Evolutionary conservation across 2,329 filamentous ascomycete species (phyloP), one percentile per base, ranked within the genome.

Genomic region (Pseudopyrenochaeta lycopersici): DNA sequence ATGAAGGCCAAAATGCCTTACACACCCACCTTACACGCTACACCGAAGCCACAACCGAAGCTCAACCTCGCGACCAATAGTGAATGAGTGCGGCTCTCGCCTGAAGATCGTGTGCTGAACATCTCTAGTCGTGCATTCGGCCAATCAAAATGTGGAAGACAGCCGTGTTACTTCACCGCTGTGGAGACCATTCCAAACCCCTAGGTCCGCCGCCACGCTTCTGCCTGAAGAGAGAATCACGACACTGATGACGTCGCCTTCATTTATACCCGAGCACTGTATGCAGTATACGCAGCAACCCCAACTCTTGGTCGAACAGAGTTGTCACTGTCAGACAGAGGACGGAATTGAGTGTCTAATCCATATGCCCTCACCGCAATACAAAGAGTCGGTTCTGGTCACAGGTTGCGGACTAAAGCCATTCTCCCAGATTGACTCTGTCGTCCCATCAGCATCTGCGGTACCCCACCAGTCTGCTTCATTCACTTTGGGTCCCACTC

Each of bases 1-100:
- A 63, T 67, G 64, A 59, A 47, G 41, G 59, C 51, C 4, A 66
- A 67, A 55, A 60, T 58, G 44, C 38, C 60, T 0, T 65, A 63
- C 20, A 43, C 44, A 3, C 38, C 43, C 3, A 36, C 21, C 10
- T 20, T 47, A 2, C 20, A 32, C 6, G 27, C 47, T 21, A 35
- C 38, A 4, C 12, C 46, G 20, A 41, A 27, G 6, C 38, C 40
- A 6, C 32, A 17, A 10, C 17, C 51, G 10, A 38, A 27, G 23
- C 23, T 27, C 23, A 4, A 41, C 1, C 2, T 23, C 0, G 14
- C 32, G 1, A n/a, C 31, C 4, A 48, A 46, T n/a, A 39, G 61
- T 63, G n/a, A 46, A 48, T 32, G 18, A n/a, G 1, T 17, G 23
- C 14, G 11, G 7, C 9, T 7, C 12, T 39, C 4, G 4, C 6